Percentiles rank a stretch among this genome's conserved stretches.
Conservation (phyloP, 2,329 filamentous ascomycete genomes). For the Chaetomiaceae sp. region DNA sequence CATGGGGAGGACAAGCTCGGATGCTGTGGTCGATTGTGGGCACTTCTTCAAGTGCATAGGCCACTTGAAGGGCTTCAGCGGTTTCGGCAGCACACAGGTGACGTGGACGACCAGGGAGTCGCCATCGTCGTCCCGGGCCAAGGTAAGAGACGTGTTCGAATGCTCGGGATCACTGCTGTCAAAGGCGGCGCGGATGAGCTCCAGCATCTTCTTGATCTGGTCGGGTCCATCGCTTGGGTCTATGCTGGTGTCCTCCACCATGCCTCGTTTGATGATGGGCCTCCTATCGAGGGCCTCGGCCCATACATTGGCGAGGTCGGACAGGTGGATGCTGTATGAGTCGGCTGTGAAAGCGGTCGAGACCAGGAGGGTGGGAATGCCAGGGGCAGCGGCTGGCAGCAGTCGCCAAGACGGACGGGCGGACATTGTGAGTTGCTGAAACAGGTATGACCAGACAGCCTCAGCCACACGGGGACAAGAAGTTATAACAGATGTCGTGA, state of each 20-base stretch:
- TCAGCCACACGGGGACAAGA: neutral
- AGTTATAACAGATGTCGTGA: too few species aligned
- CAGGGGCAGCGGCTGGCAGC: constrained; percentile 40
- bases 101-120: constrained; percentile 49
- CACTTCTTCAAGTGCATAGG: constrained; percentile 51
- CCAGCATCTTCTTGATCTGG: constrained; percentile 63
- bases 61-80: constrained; percentile 62
- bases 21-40: constrained; percentile 39
- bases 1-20: constrained; percentile 49
- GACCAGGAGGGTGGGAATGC: constrained; percentile 58
- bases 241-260: constrained; percentile 62
- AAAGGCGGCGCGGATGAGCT: constrained; percentile 53
- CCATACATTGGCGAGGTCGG: constrained; percentile 73
- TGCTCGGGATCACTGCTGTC: constrained; percentile 43
- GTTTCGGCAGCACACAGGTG: constrained; percentile 56
- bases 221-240: constrained; percentile 65
- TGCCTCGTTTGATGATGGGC: constrained; percentile 59
- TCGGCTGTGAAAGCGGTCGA: constrained; percentile 49
- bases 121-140: constrained; percentile 36
- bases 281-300: constrained; percentile 56
- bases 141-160: constrained; percentile 40
- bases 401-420: constrained; percentile 40
- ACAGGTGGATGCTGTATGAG: constrained; percentile 62
- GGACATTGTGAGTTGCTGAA: constrained; percentile 19
- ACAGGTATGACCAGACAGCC: too few species aligned